Evolutionary conservation across 306 rosid species (phyloP).

Genomic region (Casuarina cunninghamiana): DNA sequence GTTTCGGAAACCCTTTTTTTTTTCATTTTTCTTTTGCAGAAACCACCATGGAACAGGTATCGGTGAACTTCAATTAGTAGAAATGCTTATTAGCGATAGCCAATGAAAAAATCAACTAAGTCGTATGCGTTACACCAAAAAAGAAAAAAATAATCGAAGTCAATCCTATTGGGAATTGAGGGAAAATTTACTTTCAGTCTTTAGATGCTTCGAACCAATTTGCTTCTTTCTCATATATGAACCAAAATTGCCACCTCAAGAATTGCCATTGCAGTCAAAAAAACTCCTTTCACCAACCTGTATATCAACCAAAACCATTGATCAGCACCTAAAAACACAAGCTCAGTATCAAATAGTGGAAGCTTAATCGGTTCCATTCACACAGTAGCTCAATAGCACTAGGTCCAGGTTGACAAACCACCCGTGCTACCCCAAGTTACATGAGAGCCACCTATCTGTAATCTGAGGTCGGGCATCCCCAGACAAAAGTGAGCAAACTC

Average conservation of each 20-base stretch:
- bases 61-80: background rate
- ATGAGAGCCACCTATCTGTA: background rate
- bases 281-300: constrained; percentile 40
- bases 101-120: constrained; percentile 29
- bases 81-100: constrained; percentile 7
- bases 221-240: constrained; percentile 42
- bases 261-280: constrained; percentile 34
- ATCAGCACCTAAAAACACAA: background rate
- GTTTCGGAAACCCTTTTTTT: background rate
- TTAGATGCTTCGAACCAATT: constrained; percentile 41
- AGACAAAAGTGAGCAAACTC: background rate
- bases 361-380: background rate
- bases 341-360: background rate
- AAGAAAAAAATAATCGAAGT: constrained; percentile 54
- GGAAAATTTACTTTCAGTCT: constrained; percentile 30
- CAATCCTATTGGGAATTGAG: constrained; percentile 35
- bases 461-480: background rate
- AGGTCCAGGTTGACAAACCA: background rate
- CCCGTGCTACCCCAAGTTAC: background rate
- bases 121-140: constrained; percentile 60
- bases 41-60: background rate
- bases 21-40: background rate
- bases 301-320: constrained; percentile 30
- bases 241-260: constrained; percentile 54
- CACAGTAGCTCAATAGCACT: background rate